Evolutionary conservation across 495 filamentous ascomycete species (phyloP), one percentile per base, ranked within the genome.

Genomic region (Entonaema liquescens): DNA sequence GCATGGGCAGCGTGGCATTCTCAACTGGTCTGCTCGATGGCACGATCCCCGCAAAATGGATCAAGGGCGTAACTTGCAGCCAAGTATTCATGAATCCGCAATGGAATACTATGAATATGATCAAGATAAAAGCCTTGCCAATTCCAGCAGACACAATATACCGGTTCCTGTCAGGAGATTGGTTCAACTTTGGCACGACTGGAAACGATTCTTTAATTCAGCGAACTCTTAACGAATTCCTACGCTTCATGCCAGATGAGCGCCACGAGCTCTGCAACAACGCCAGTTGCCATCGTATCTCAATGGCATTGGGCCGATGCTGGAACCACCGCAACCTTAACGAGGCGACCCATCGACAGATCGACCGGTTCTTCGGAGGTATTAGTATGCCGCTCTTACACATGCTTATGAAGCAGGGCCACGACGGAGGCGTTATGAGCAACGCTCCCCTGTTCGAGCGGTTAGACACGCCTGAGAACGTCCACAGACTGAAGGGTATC

Each of bases 81-180:
- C 85, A 89, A 33, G 89, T 91, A 1, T 91, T 92, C 80, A 84
- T 89, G 77, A 86, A 89, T 74, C 89, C 89, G 6, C 80, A 86
- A 36, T 91, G 87, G 81, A 79, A 76, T 29, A 80, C 79, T 5
- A 76, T 86, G 68, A 91, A 92, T 74, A 80, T 86, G 71, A 72
- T 85, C 65, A 91, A 91, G 78, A 84, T 84, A 31, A 74, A 76
- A 40, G 78, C 81, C 1, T 71, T 76, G 23, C 85, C 86, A 0
- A 64, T 88, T 4, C 76, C 81, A 2, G 77, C 83, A 7, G 83
- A 88, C 61, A 77, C 69, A 12, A 36, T 85, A 5, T 90, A 89
- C 74, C 68, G 64, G 19, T 31, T 75, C 28, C 36, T 84, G 19
- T 80, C 80, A 0, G 85, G 86, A 15, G 73, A 74, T 52, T 90